phyloP scores from a whole-genome alignment of 352 stramenopile species.

The Phytophthora rubi region DNA sequence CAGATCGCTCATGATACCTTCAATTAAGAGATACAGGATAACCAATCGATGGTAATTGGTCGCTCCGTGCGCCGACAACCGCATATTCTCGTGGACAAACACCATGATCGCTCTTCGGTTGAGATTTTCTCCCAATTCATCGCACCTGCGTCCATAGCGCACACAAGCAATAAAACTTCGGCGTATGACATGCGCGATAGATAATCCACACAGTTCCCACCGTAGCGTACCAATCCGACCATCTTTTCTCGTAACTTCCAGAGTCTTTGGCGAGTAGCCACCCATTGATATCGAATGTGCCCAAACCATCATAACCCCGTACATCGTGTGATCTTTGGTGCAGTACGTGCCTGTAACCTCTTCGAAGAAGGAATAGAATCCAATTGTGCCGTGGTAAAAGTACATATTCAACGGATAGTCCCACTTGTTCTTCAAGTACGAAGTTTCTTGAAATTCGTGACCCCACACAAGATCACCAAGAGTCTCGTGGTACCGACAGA shows the following conservation, averaged over 20 bases:
- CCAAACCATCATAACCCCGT: not conserved
- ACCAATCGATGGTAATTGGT: slow-evolving; percentile 31
- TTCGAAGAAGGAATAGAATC: not conserved
- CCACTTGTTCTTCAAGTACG: not conserved
- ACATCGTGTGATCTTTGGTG: slow-evolving; percentile 1
- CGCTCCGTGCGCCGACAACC: slow-evolving; percentile 27
- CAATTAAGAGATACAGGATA: slow-evolving; percentile 28
- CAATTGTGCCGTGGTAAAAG: slow-evolving; percentile 5
- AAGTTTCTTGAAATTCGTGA: slow-evolving; percentile 2
- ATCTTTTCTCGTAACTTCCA: not conserved
- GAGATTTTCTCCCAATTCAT: slow-evolving; percentile 7
- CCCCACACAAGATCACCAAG: not conserved
- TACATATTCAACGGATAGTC: not conserved
- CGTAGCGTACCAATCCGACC: slow-evolving; percentile 13
- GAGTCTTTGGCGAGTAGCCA: not conserved
- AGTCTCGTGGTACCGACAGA: not conserved
- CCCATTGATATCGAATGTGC: not conserved
- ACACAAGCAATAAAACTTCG: slow-evolving; percentile 20
- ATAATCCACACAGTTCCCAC: slow-evolving; percentile 14
- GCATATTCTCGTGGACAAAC: slow-evolving; percentile 33
- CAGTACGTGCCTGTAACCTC: not conserved
- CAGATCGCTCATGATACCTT: slow-evolving; percentile 36
- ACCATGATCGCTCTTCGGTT: slow-evolving; percentile 19
- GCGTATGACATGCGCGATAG: slow-evolving; percentile 13
- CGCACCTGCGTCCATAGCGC: slow-evolving; percentile 15